These are phyloP conservation scores for Nemania serpens DNA, from an alignment of 2,329 filamentous ascomycete genomes.

Conservation along the genomic window DNA sequence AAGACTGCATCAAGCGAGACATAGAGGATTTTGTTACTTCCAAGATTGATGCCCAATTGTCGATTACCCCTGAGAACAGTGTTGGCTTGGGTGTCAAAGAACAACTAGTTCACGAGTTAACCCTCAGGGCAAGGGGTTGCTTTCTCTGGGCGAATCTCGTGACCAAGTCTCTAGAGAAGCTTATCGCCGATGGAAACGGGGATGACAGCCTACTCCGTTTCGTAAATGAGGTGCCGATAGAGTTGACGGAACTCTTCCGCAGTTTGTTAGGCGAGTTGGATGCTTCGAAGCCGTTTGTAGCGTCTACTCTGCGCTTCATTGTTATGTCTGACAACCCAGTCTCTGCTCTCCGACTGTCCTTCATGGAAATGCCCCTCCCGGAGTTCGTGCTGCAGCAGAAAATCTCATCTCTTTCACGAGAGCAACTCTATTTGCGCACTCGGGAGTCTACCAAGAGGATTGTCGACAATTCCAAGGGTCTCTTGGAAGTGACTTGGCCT, in stretches of 20 bases:
- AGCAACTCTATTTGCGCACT: neutral
- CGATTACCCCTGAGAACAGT: neutral
- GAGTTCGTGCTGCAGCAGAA: neutral
- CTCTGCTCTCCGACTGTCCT: neutral
- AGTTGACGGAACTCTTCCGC: neutral
- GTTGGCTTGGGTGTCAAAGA: neutral
- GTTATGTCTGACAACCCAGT: neutral
- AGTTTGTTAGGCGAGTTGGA: neutral
- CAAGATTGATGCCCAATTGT: neutral
- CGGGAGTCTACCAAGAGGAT: neutral
- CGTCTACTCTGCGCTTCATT: neutral
- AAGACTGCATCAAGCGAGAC: neutral
- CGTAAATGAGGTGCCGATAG: neutral
- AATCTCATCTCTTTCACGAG: neutral
- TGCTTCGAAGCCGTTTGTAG: neutral
- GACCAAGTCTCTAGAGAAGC: neutral
- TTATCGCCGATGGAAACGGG: neutral
- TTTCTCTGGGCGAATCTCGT: neutral
- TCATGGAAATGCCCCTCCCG: neutral
- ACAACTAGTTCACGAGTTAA: neutral
- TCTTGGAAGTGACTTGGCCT: neutral
- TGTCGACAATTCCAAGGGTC: neutral
- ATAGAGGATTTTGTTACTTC: neutral
- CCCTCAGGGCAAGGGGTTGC: neutral
- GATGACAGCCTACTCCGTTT: neutral